Percentiles rank a stretch among this genome's conserved stretches.
Evolutionary conservation across 306 rosid genomes (phyloP).

Genomic region (Lotus japonicus): DNA sequence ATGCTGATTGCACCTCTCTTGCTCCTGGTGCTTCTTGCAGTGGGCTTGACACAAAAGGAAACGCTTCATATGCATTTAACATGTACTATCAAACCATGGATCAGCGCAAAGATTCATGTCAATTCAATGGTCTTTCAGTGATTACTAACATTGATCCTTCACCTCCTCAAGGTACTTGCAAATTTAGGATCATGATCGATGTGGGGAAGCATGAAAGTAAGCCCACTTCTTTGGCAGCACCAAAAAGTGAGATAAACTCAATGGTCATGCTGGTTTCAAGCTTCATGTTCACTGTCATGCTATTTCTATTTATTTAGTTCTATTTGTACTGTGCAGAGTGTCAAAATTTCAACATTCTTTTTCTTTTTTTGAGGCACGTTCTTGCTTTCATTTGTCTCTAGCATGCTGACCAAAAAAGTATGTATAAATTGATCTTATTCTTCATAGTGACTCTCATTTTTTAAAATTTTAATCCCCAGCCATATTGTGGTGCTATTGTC

Average conservation of each 20-base stretch:
- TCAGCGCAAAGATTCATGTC: conserved; percentile 58
- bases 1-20: conserved; percentile 80
- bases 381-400: conserved; percentile 4
- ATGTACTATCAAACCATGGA: conserved; percentile 66
- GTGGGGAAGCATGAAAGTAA: conserved; percentile 36
- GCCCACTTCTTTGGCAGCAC: conserved; percentile 34
- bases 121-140: conserved; percentile 42
- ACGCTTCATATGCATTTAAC: conserved; percentile 90
- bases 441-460: not conserved
- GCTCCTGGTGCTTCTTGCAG: conserved; percentile 72
- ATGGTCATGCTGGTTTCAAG: conserved; percentile 25
- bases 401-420: conserved; percentile 8
- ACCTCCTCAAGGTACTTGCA: conserved; percentile 44
- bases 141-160: conserved; percentile 55
- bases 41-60: conserved; percentile 42
- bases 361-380: not conserved
- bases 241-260: conserved; percentile 6
- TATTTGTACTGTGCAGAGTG: not conserved
- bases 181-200: conserved; percentile 81
- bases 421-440: conserved; percentile 5
- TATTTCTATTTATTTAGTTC: conserved; percentile 7
- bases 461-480: too few species aligned
- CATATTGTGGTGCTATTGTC: too few species aligned
- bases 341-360: not conserved
- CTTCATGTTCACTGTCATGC: conserved; percentile 25